Evolutionary conservation across 2,329 filamentous ascomycete species (phyloP), one percentile per base, ranked within the genome.

Genomic region (Claviceps citrina): DNA sequence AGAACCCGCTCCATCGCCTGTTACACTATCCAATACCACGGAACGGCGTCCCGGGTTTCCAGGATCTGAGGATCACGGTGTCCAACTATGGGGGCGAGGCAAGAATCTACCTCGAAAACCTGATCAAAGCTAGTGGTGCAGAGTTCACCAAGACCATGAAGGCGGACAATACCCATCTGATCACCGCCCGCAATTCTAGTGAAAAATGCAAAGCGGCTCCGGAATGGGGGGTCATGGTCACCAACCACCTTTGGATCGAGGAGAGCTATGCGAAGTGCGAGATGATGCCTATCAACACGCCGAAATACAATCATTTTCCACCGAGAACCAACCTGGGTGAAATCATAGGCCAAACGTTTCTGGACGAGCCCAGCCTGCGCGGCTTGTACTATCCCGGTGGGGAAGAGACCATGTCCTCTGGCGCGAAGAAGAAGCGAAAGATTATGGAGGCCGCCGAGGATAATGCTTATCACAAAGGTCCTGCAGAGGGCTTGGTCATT

Each of bases 81-180:
- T 96, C 91, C 5, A 98, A 96, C 58, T 98, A 98, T 55, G 85
- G 85, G 34, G 91, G 91, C 25, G 91, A 98, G 58, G 85, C 91
- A 13, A 78, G 91, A 35, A 78, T 85, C 39, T 98, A 96, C 53
- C 70, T 98, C 4, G 87, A 96, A 59, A 96, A 94, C 49, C 70
- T 98, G 28, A 81, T 95, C 50, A 76, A 68, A 44, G 86, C 86
- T 19, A 71, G 81, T 13, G 91, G 91, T 13, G 89, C 84, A 7
- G 79, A 82, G 45, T 96, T 85, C 55, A 98, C 91, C 24, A 93
- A 93, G 63, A 93, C 85, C 0, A 83, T 98, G 76, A 93, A 85
- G 58, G 76, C 82, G 48, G 86, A 95, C 46, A 96, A 98, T 57
- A 96, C 87, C 0, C 91, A 98, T 61, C 73, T 98, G 1, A 81